Percentiles rank a stretch among this genome's conserved stretches.
phyloP scores from a whole-genome alignment of 1,284 basidiomycete species.

The Ustilago loliicola region DNA sequence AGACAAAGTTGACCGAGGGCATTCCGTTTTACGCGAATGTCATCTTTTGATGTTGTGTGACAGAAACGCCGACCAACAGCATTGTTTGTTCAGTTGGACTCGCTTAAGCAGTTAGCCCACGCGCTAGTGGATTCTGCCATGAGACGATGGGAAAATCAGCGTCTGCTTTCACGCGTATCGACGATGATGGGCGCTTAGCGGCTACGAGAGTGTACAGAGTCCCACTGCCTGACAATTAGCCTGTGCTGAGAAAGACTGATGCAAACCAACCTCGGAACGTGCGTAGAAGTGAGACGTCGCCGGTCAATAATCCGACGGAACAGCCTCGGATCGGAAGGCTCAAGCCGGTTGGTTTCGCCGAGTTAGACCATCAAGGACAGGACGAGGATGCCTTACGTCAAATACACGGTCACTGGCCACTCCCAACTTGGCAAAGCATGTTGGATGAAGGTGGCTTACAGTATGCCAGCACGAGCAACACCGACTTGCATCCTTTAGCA shows the following conservation, averaged over 20 bases:
- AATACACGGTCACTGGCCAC: neutral
- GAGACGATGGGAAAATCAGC: conserved; percentile 5
- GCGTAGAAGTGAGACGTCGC: neutral
- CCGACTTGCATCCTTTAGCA: neutral
- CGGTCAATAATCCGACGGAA: neutral
- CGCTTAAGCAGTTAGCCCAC: neutral
- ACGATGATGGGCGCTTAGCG: neutral
- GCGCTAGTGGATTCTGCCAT: neutral
- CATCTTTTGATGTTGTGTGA: neutral
- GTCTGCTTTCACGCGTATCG: neutral
- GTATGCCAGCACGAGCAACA: neutral
- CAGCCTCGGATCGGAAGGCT: neutral
- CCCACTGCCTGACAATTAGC: too few relatives aligned
- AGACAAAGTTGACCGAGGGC: neutral
- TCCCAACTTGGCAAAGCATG: too few relatives aligned
- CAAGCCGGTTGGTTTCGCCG: neutral
- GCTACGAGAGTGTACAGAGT: neutral
- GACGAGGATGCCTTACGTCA: neutral
- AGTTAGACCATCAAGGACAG: too few relatives aligned
- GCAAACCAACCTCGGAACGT: neutral
- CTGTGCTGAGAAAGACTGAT: too few relatives aligned
- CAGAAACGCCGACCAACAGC: neutral
- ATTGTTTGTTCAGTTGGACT: conserved; percentile 3
- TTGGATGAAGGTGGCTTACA: too few relatives aligned
- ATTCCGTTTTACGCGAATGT: neutral